Evolutionary conservation across 2,329 filamentous ascomycete species (phyloP), one percentile per base, ranked within the genome.

Genomic region (Aspergillus luchuensis): DNA sequence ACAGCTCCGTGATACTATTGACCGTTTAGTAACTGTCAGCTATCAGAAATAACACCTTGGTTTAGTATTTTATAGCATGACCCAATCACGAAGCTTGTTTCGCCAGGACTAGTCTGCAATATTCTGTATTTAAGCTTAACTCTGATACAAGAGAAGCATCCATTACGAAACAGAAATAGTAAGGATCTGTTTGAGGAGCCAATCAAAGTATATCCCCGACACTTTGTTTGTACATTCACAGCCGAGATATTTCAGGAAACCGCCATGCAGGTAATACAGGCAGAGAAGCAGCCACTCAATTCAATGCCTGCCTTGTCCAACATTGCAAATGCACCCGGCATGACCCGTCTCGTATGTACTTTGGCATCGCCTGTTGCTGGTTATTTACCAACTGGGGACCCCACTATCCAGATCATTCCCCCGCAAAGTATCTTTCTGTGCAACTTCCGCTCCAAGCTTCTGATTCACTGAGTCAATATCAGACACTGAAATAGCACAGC

Each of bases 251-350:
- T 30, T 43, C 23, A 43, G 53, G 53, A 30, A 47, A 41, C 39
- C 43, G 53, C 53, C 19, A 56, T 33, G 43, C 53, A 17, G 52
- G 38, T 51, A 38, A 28, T 57, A 61, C 57, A 60, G 59, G 53
- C 38, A 51, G 63, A 52, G 54, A 62, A 58, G 28, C 53, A 54
- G 41, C 56, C 52, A 55, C 59, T 58, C 45, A 28, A 21, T 52
- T 17, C 56, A 19, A 51, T 43, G 50, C 60, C 60, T 61, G 49
- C 57, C 57, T 53, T 66, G 66, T 68, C 65, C 65, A 51, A 67
- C 63, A 48, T 61, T 64, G 60, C 41, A 39, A 56, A 58, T 48
- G 47, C 25, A 41, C 50, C 51, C 38, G 15, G 47, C 38, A 49
- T 45, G 25, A 45, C 38, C 33, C 33, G 30, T 41, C 30, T 60